These are phyloP conservation scores for Coemansia sp. DNA, from an alignment of 192 early-diverging fungal species.

Conservation along the genomic window DNA sequence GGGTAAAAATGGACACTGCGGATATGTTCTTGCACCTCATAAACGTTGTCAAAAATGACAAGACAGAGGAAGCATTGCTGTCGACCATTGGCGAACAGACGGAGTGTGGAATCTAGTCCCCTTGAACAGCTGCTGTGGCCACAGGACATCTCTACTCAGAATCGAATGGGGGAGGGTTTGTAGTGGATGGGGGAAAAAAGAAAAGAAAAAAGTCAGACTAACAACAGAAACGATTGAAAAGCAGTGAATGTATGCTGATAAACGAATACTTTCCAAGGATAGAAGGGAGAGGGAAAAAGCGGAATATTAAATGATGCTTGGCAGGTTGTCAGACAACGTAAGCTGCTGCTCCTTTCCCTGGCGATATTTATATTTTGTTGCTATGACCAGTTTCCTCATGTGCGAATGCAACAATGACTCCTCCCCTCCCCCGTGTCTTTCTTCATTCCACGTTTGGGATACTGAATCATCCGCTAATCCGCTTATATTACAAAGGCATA, in stretches of 20 bases:
- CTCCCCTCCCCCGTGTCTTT: neutral
- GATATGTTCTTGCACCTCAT: slow-evolving; percentile 41
- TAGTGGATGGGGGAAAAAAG: neutral
- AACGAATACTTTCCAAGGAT: neutral
- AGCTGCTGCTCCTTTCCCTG: neutral
- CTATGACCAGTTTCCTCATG: neutral
- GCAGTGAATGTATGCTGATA: neutral
- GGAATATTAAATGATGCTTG: neutral
- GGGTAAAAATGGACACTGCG: slow-evolving; percentile 35
- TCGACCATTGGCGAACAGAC: neutral
- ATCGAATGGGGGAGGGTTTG: neutral
- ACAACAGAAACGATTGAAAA: neutral
- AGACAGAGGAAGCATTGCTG: slow-evolving; percentile 43
- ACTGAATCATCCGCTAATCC: neutral
- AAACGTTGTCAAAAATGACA: slow-evolving; percentile 26
- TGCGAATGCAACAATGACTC: neutral
- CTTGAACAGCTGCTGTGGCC: neutral
- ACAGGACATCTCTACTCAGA: neutral
- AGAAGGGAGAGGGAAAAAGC: neutral
- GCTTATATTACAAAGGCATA: neutral
- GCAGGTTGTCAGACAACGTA: neutral
- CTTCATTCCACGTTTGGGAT: neutral
- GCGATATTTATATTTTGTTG: neutral
- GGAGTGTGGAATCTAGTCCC: neutral
- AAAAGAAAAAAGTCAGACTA: neutral